Percentiles rank a stretch among this genome's conserved stretches.
Conservation (phyloP, 768 basidiomycete species). For the Mycena venus region DNA sequence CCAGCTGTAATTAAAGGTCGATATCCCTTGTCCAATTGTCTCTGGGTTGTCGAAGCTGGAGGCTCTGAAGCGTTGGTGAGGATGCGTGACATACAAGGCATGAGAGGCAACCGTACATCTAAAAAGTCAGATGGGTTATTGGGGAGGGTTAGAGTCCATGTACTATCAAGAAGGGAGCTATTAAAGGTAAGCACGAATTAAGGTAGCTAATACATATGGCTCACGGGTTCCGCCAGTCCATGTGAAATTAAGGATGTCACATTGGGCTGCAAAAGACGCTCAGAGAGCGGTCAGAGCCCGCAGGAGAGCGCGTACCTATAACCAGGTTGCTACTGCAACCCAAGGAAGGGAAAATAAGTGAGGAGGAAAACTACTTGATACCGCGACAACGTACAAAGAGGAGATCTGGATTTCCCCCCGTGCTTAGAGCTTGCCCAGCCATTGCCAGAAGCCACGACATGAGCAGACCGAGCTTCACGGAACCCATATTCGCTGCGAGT, state of each 20-base stretch:
- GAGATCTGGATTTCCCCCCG: neutral
- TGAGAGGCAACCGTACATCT: neutral
- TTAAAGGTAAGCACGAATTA: conserved; percentile 1
- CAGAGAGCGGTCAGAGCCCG: neutral
- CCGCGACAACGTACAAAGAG: neutral
- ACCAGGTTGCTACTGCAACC: conserved; percentile 4
- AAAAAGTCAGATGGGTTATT: conserved; percentile 1
- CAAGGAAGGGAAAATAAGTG: conserved; percentile 5
- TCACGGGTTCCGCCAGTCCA: conserved; percentile 2
- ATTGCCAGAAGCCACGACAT: neutral
- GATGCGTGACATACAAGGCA: conserved; percentile 1
- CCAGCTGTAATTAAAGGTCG: conserved; percentile 7
- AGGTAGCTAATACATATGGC: conserved; percentile 3
- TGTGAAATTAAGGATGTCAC: conserved; percentile 1
- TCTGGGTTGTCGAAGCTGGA: neutral
- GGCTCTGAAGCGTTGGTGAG: conserved; percentile 1
- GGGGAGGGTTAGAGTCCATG: conserved; percentile 4
- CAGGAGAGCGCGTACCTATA: conserved; percentile 6
- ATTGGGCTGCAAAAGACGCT: conserved; percentile 1
- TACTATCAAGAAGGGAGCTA: conserved; percentile 11
- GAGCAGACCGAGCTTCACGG: conserved; percentile 7
- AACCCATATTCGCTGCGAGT: conserved; percentile 10
- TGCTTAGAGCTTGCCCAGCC: neutral
- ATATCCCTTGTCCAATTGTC: neutral
- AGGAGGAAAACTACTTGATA: conserved; percentile 6